Evolutionary conservation across 2,329 filamentous ascomycete species (phyloP), one percentile per base, ranked within the genome.

Genomic region (Thielaviopsis ethacetica): DNA sequence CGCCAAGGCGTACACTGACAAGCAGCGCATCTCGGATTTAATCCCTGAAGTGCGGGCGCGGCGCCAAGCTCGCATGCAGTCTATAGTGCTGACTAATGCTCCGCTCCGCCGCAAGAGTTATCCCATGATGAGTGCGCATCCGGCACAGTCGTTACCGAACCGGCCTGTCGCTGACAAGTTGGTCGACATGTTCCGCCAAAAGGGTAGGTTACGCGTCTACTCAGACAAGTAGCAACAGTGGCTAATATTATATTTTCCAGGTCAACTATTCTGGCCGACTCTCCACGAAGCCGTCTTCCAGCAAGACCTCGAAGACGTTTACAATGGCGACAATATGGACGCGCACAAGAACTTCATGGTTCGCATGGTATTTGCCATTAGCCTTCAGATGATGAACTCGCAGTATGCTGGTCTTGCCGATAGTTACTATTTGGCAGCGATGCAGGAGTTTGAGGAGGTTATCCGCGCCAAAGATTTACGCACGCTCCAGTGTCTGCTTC

Each of bases 401-500:
- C 84, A 88, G 63, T 97, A 93, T 69, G 90, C 91, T n/a, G 91
- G 91, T 24, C 75, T 97, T 27, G 91, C 93, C 30, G 91, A 97
- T 71, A 91, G 89, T 68, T 97, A 95, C 72, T 97, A 96, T 67
- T 78, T 96, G 22, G 87, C 91, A 24, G 91, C 91, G 5, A 83
- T 97, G 73, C 83, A 85, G 62, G 84, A 84, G 65, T 83, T 97
- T 62, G 88, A 96, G 69, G 82, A 83, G 2, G 84, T 94, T 12
- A 79, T 97, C 58, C 83, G 84, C 57, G 83, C 85, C n/a, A 95
- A 95, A 76, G 88, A 97, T 68, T 72, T 96, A 30, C 88, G 85
- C 66, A 94, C 93, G 0, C 73, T 97, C 17, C 93, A 97, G 71
- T 96, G 91, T 65, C 83, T 96, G 58, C 80, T 86, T 3, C 73